Conservation (phyloP, 306 rosid genomes). For the Gastrolobium bilobum region DNA sequence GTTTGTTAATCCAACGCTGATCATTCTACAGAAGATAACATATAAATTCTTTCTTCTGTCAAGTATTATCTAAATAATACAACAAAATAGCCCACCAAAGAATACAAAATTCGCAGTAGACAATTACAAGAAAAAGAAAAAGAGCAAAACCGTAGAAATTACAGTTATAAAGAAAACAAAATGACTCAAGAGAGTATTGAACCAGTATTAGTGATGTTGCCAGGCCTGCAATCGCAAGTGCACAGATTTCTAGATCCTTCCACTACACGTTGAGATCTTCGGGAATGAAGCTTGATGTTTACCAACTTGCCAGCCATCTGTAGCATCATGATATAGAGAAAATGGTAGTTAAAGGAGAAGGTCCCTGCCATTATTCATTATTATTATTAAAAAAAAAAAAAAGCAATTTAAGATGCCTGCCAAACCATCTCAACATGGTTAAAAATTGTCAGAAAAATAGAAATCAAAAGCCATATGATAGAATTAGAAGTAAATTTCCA, state of each 20-base stretch:
- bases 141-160: slow-evolving; percentile 25
- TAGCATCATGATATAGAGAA: slow-evolving; percentile 18
- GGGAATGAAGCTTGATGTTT: slow-evolving; percentile 80
- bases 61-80: slow-evolving; percentile 16
- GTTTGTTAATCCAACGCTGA: not conserved
- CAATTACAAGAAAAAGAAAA: not conserved
- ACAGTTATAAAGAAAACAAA: slow-evolving; percentile 33
- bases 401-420: slow-evolving; percentile 3
- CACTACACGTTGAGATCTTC: slow-evolving; percentile 90
- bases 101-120: slow-evolving; percentile 33
- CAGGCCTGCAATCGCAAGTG: slow-evolving; percentile 75
- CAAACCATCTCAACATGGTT: slow-evolving; percentile 28
- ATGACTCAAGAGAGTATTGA: slow-evolving; percentile 37
- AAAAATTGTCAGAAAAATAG: slow-evolving; percentile 3
- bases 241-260: slow-evolving; percentile 85
- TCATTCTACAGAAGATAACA: slow-evolving; percentile 11
- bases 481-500: slow-evolving; percentile 4
- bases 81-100: slow-evolving; percentile 39
- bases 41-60: slow-evolving; percentile 15
- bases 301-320: slow-evolving; percentile 96
- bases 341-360: slow-evolving; percentile 19
- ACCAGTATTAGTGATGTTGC: slow-evolving; percentile 59
- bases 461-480: not conserved
- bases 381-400: too few species aligned
- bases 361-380: not conserved